A percentile compares a stretch with the other conserved stretches of the same genome.
Conservation (phyloP, 495 filamentous ascomycete genomes). For the Penicillium ochrochloron region DNA sequence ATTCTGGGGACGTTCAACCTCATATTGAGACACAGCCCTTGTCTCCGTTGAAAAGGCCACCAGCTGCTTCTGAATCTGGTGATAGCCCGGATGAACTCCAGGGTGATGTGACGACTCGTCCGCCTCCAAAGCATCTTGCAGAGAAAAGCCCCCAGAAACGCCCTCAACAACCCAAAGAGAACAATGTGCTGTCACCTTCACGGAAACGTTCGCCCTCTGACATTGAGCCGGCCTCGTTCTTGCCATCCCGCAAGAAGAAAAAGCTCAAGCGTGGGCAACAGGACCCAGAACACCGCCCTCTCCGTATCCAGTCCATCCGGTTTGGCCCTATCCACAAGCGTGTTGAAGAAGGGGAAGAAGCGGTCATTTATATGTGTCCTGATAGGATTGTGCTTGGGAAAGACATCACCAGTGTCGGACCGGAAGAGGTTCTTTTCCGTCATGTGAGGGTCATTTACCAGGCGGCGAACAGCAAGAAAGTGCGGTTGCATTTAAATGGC, state of each 20-base stretch:
- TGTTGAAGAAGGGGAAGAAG: slow-evolving; percentile 6
- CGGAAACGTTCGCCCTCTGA: slow-evolving; percentile 38
- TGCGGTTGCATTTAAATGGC: slow-evolving; percentile 41
- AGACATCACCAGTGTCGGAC: slow-evolving; percentile 4
- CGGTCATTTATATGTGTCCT: slow-evolving; percentile 23
- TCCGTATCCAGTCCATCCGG: slow-evolving; percentile 25
- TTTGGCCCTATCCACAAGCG: slow-evolving; percentile 28
- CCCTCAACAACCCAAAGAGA: slow-evolving; percentile 3
- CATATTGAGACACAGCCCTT: background rate
- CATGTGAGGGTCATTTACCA: slow-evolving; percentile 26
- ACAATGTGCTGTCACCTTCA: background rate
- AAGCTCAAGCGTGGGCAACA: slow-evolving; percentile 26
- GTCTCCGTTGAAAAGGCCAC: slow-evolving; percentile 14
- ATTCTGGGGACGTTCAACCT: background rate
- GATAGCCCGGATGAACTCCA: slow-evolving; percentile 54
- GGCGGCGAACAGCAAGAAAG: slow-evolving; percentile 39
- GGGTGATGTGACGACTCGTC: slow-evolving; percentile 40
- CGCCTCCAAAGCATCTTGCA: slow-evolving; percentile 22
- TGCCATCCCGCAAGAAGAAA: slow-evolving; percentile 22
- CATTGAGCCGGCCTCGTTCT: slow-evolving; percentile 39
- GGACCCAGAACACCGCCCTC: slow-evolving; percentile 2
- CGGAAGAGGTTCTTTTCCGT: slow-evolving; percentile 22
- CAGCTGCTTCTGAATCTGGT: slow-evolving; percentile 22
- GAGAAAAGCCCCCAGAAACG: slow-evolving; percentile 9
- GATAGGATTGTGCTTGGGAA: slow-evolving; percentile 17